Base-by-base conservation (phyloP, 2,329 filamentous ascomycete genomes). In the Grosmannia serpens region DNA sequence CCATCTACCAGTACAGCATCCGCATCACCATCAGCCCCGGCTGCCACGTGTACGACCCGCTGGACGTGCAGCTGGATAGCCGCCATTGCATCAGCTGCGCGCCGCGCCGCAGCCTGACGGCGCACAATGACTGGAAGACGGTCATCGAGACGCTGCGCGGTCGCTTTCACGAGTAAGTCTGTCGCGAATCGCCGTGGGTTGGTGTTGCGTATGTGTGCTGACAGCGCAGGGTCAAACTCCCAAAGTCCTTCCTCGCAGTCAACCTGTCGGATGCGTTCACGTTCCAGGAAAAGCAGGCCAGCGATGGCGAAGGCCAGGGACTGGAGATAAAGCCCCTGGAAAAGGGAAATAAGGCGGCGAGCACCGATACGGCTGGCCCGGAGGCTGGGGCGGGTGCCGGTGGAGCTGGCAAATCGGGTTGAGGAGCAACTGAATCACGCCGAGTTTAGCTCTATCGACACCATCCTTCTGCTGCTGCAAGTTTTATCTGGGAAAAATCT, bases 51-150 rank as follows among this genome's bases (percentile, higher is more conserved):
- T 95, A 92, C 70, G 94, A 97, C 71, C 94, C 94, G 6, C 79
- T 99, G 31, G 92, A 99, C 69, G 91, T 99, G 64, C 91, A 96
- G 75, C 83, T 99, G 31, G 94, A 99, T 71, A 94, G 89, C 66
- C 89, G 94, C 66, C 94, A 99, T 71, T 95, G 91, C 71, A 99
- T 99, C 66, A 91, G 92, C 47, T 95, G 89, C 69, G 90, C 92
- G 8, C 91, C 90, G n/a, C 80, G 91, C 62, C 81, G 94, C 62
- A 95, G 89, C 68, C 75, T 99, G 66, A 97, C 92, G 3, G 83
- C 89, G 3, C 95, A 99, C 73, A 85, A 85, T 44, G 89, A 99
- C 71, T 99, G 94, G 92, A 92, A 95, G 73, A 84, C 92, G 66
- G 89, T 99, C n/a, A 89, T 99, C 64, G 91, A 96, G 73, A 97